These are phyloP conservation scores for Trapa incisa DNA, from an alignment of 345 rosid genomes.

Conservation along the genomic window DNA sequence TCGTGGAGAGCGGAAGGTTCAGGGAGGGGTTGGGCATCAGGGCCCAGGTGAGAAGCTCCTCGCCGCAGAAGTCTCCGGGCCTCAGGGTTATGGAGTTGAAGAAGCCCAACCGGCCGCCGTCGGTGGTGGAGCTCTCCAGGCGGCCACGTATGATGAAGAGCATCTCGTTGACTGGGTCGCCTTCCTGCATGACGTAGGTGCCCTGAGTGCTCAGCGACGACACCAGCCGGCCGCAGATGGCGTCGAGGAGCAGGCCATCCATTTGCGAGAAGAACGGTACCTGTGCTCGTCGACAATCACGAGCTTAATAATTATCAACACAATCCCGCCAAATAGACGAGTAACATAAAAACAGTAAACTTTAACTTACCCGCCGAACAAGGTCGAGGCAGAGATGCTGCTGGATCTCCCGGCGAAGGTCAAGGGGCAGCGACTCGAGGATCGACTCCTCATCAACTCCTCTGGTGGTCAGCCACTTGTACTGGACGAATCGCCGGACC, in stretches of 20 bases:
- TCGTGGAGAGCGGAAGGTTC: conserved; percentile 62
- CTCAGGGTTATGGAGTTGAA: conserved; percentile 76
- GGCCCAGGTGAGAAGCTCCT: conserved; percentile 92
- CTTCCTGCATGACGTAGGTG: conserved; percentile 64
- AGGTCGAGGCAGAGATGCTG: conserved; percentile 83
- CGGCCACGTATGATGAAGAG: conserved; percentile 79
- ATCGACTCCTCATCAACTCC: conserved; percentile 90
- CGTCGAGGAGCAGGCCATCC: conserved; percentile 93
- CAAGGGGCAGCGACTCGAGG: conserved; percentile 54
- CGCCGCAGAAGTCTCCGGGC: conserved; percentile 89
- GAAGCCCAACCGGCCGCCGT: conserved; percentile 86
- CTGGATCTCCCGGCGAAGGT: conserved; percentile 86
- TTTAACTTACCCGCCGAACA: conserved; percentile 60
- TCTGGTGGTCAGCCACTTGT: conserved; percentile 89
- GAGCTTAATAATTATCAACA: no score
- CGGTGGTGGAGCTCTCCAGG: conserved; percentile 82
- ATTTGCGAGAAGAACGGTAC: conserved; percentile 90
- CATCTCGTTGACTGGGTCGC: conserved; percentile 87
- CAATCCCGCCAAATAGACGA: no score
- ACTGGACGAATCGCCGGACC: conserved; percentile 60
- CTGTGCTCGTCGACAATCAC: conserved; percentile 16
- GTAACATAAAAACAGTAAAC: no score
- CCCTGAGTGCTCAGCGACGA: conserved; percentile 65
- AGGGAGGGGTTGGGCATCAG: conserved; percentile 59
- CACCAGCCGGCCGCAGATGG: conserved; percentile 76